phyloP scores from a whole-genome alignment of 257 asterid species.

The Ocimum tenuiflorum region DNA sequence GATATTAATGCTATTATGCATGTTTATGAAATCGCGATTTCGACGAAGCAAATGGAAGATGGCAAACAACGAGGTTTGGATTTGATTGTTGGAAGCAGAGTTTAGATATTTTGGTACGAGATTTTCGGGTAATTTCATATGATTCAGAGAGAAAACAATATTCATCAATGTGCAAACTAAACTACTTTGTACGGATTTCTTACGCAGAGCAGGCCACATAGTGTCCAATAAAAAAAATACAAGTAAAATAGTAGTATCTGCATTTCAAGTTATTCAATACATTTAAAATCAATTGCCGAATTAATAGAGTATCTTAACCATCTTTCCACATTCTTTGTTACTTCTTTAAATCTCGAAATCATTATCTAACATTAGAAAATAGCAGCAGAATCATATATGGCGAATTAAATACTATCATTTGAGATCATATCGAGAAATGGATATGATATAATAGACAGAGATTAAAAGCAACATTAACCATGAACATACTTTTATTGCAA shows the following conservation, averaged over 20 bases:
- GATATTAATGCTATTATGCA: no score
- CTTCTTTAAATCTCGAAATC: not conserved
- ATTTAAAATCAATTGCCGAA: no score
- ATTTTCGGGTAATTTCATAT: no score
- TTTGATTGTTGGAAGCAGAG: no score
- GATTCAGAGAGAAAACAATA: no score
- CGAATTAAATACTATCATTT: not conserved
- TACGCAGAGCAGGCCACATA: not conserved
- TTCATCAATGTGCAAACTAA: no score
- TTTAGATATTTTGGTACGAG: no score
- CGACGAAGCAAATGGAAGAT: no score
- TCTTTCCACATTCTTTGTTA: not conserved
- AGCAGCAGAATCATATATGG: not conserved
- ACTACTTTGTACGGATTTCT: no score
- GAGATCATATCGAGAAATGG: not conserved
- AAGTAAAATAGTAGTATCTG: not conserved
- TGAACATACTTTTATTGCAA: not conserved
- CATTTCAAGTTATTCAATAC: not conserved
- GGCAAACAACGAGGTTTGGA: no score
- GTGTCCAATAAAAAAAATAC: constrained; percentile 1
- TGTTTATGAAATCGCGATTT: no score
- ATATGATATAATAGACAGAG: not conserved
- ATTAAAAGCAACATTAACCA: not conserved
- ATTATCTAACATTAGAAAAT: not conserved
- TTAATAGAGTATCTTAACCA: no score